Evolutionary conservation across 2,329 filamentous ascomycete species (phyloP).

Genomic region (Chaetomium sp.): DNA sequence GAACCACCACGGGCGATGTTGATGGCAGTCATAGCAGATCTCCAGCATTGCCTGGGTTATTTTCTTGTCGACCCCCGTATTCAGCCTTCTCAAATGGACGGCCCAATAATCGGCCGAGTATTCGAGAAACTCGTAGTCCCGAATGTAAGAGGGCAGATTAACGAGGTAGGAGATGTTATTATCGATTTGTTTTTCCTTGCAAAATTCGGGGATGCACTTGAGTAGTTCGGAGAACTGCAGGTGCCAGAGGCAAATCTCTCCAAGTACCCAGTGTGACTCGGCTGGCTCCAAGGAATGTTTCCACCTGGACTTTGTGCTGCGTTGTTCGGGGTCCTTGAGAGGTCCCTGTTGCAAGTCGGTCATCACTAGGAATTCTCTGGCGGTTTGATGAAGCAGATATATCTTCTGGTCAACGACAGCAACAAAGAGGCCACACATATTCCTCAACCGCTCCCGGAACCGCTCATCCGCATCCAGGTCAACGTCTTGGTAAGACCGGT

Average conservation of each 20-base stretch:
- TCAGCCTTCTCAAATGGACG: conserved; percentile 30
- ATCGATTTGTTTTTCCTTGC: too few relatives aligned
- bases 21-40: conserved; percentile 27
- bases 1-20: conserved; percentile 20
- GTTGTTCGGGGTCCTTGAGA: background rate
- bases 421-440: conserved; percentile 35
- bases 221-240: conserved; percentile 23
- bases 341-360: conserved; percentile 14
- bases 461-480: conserved; percentile 13
- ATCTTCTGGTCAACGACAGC: conserved; percentile 32
- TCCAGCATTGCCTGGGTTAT: conserved; percentile 20
- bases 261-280: conserved; percentile 28
- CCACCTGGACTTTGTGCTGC: conserved; percentile 11
- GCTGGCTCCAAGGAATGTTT: conserved; percentile 17
- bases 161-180: background rate
- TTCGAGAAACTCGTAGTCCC: conserved; percentile 25
- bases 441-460: conserved; percentile 24
- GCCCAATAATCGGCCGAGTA: conserved; percentile 35
- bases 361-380: conserved; percentile 32
- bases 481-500: conserved; percentile 11
- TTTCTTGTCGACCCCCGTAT: conserved; percentile 9
- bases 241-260: conserved; percentile 25
- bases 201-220: background rate
- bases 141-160: background rate
- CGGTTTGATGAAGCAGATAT: conserved; percentile 36